Evolutionary conservation across 768 basidiomycete genomes (phyloP).

Genomic region (Phlegmacium glaucopus): DNA sequence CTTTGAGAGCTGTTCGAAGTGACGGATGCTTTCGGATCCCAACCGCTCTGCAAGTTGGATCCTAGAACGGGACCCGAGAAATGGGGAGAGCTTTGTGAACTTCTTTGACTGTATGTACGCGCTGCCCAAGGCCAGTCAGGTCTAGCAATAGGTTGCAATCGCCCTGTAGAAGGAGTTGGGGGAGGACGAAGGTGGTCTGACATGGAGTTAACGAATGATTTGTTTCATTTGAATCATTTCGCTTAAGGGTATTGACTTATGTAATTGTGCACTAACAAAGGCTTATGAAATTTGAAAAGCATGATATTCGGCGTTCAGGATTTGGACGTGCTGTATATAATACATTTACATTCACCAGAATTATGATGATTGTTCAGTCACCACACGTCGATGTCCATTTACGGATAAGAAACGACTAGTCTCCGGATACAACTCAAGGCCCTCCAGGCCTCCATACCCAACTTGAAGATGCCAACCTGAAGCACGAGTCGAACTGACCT

Average conservation of each 20-base stretch:
- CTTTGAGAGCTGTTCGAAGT: constrained; percentile 24
- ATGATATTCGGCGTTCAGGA: too few relatives aligned
- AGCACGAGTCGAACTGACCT: constrained; percentile 4
- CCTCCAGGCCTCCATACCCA: too few relatives aligned
- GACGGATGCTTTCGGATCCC: constrained; percentile 28
- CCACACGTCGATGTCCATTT: too few relatives aligned
- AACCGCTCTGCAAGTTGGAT: constrained; percentile 22
- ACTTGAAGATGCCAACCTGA: too few relatives aligned
- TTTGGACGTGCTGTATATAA: too few relatives aligned
- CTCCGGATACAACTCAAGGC: too few relatives aligned
- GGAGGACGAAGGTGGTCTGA: constrained; percentile 37
- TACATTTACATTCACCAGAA: too few relatives aligned
- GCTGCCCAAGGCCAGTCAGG: constrained; percentile 61
- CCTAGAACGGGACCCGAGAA: constrained; percentile 22
- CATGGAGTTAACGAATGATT: constrained; percentile 20
- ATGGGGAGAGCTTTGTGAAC: constrained; percentile 31
- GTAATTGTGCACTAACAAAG: too few relatives aligned
- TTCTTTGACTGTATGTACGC: constrained; percentile 28
- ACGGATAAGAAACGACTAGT: too few relatives aligned
- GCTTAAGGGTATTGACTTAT: too few relatives aligned
- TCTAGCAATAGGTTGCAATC: constrained; percentile 44
- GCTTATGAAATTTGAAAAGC: too few relatives aligned
- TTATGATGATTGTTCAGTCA: too few relatives aligned
- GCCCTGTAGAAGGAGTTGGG: constrained; percentile 41
- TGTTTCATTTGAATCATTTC: not conserved